Evolutionary conservation across 176 grass and related monocot genomes (phyloP), one percentile per base, ranked within the genome.

Genomic region (Paspalum vaginatum): DNA sequence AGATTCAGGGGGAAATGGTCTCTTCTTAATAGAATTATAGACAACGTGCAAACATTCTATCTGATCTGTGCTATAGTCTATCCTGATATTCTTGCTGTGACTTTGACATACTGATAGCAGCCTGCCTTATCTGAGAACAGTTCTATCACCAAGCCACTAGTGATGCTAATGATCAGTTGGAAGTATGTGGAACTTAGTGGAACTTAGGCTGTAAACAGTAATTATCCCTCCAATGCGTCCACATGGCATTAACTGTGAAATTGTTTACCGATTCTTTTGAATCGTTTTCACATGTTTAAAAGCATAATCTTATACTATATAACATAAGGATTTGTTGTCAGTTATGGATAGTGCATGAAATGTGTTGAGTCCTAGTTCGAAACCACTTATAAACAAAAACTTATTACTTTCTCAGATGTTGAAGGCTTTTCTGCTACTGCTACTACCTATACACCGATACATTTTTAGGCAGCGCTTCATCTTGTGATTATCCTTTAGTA

Each of bases 211-310:
- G n/a, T n/a, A n/a, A 44, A 44, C 4, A 43, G 5, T 20, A 12
- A 20, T 67, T 40, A 21, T 67, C 2, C 64, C 8, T 40, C 32
- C 38, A 66, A 43, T 18, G 16, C n/a, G 17, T 38, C 25, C 70
- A 54, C 54, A 54, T 54, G 2, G 9, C 7, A 54, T 4, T 39
- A 11, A 20, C 49, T 18, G 27, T 74, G 68, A 17, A 74, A n/a
- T 48, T 15, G 40, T 15, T 49, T 50, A 20, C 27, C 18, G 41
- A 11, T 48, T 24, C 12, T 46, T 72, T 62, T 45, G 50, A 38
- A 72, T 72, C 60, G 42, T 62, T 70, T 79, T 65, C 21, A 27
- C 21, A 32, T 81, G 51, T 70, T 81, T 44, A 51, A 2, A 66
- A 51, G 17, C n/a, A 9, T 8, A 5, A 0, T 63, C 12, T 11